Conservation (phyloP, 1,284 basidiomycete species). For the Ganoderma sinense region DNA sequence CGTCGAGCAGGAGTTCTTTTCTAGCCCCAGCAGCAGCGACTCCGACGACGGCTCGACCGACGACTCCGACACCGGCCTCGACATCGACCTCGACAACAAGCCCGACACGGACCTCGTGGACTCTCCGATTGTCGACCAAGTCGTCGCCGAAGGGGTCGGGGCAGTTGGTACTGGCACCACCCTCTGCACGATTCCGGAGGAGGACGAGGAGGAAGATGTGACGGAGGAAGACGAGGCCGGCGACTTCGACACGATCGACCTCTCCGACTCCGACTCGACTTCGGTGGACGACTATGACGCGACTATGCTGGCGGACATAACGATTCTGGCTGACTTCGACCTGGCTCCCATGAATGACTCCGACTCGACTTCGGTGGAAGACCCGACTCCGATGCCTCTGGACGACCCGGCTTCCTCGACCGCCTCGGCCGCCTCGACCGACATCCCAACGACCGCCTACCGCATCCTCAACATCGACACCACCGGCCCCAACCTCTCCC, state of each 20-base stretch:
- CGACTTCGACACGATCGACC: neutral
- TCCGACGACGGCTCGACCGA: neutral
- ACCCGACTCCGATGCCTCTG: too few species aligned
- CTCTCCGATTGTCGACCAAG: constrained; percentile 3
- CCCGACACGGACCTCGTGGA: neutral
- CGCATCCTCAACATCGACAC: neutral
- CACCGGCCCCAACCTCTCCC: too few species aligned
- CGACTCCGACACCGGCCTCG: neutral
- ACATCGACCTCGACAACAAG: neutral
- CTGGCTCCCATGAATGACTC: too few species aligned
- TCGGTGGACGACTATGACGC: too few species aligned
- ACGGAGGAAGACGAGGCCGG: neutral
- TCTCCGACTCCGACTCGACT: neutral
- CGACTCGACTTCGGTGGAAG: neutral
- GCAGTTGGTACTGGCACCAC: neutral
- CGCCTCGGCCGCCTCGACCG: neutral
- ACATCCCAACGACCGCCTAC: neutral
- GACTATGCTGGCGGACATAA: too few species aligned
- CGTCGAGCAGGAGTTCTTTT: neutral
- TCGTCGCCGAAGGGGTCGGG: neutral
- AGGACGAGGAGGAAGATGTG: neutral
- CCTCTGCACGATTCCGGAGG: neutral
- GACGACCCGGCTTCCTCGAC: neutral
- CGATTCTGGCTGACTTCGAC: too few species aligned
- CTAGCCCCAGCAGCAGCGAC: neutral